These are phyloP conservation scores for Epichloe sylvatica DNA, from an alignment of 2,329 filamentous ascomycete genomes.

Conservation along the genomic window DNA sequence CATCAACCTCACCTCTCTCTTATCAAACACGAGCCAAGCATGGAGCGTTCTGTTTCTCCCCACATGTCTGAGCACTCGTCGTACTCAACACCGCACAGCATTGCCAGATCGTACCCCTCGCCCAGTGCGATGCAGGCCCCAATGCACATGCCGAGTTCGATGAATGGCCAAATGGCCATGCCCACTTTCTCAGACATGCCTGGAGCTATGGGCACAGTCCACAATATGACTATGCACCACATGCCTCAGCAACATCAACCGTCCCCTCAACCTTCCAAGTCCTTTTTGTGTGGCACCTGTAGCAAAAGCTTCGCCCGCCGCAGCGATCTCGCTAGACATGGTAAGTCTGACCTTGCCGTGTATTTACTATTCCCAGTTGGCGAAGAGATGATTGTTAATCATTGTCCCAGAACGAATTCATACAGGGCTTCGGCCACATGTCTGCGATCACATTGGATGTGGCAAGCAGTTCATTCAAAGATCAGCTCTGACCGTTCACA, in stretches of 20 bases:
- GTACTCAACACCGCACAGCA: constrained; percentile 35
- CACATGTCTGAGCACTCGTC: constrained; percentile 47
- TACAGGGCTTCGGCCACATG: constrained; percentile 77
- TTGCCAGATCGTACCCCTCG: constrained; percentile 38
- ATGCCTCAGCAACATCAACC: constrained; percentile 21
- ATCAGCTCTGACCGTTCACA: constrained; percentile 87
- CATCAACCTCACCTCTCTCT: constrained; percentile 18
- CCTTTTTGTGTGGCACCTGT: constrained; percentile 82
- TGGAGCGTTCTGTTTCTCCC: constrained; percentile 43
- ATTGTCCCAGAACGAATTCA: constrained; percentile 75
- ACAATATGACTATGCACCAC: constrained; percentile 26
- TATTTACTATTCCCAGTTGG: too few species aligned
- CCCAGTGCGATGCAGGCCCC: constrained; percentile 37
- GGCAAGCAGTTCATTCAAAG: constrained; percentile 96
- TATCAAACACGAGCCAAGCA: constrained; percentile 23
- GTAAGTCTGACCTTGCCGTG: constrained; percentile 38
- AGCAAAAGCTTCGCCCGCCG: constrained; percentile 82
- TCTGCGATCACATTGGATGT: constrained; percentile 78
- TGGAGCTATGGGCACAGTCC: constrained; percentile 20
- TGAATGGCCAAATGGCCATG: constrained; percentile 29
- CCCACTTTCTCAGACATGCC: constrained; percentile 24
- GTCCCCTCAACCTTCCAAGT: constrained; percentile 37
- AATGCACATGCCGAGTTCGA: constrained; percentile 31
- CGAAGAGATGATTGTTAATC: neutral
- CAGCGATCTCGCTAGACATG: constrained; percentile 88